Percentiles rank a stretch among this genome's conserved stretches.
Evolutionary conservation across 441 rosid genomes (phyloP).

Genomic region (Adansonia grandidieri): DNA sequence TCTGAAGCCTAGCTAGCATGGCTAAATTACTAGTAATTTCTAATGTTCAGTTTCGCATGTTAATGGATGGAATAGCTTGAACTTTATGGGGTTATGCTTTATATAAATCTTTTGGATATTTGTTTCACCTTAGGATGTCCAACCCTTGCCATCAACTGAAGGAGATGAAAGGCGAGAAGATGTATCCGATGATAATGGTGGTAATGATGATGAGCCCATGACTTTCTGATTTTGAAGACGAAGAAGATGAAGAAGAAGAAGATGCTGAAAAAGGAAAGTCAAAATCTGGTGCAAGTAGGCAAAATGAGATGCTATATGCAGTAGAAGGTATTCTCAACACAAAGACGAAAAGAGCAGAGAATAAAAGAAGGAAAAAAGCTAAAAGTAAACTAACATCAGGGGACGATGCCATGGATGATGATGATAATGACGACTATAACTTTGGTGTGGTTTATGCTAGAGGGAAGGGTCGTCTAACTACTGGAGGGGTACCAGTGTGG

Average conservation of each 20-base stretch:
- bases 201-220: constrained; percentile 65
- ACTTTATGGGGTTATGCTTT: not conserved
- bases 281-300: constrained; percentile 48
- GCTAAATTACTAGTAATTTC: not conserved
- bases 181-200: constrained; percentile 33
- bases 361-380: constrained; percentile 72
- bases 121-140: constrained; percentile 41
- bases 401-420: constrained; percentile 54
- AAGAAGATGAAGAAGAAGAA: too few relatives aligned
- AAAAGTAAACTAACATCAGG: constrained; percentile 37
- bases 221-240: too few relatives aligned
- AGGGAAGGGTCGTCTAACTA: constrained; percentile 30
- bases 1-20: too few relatives aligned
- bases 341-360: constrained; percentile 72
- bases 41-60: not conserved
- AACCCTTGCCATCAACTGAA: constrained; percentile 32
- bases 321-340: constrained; percentile 78
- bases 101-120: not conserved
- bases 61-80: not conserved
- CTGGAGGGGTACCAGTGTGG: constrained; percentile 61
- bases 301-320: constrained; percentile 70
- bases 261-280: constrained; percentile 43
- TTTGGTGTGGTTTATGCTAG: constrained; percentile 75
- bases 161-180: constrained; percentile 35
- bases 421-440: constrained; percentile 61